Base-by-base conservation (phyloP, 345 rosid genomes). In the Lumnitzera racemosa region DNA sequence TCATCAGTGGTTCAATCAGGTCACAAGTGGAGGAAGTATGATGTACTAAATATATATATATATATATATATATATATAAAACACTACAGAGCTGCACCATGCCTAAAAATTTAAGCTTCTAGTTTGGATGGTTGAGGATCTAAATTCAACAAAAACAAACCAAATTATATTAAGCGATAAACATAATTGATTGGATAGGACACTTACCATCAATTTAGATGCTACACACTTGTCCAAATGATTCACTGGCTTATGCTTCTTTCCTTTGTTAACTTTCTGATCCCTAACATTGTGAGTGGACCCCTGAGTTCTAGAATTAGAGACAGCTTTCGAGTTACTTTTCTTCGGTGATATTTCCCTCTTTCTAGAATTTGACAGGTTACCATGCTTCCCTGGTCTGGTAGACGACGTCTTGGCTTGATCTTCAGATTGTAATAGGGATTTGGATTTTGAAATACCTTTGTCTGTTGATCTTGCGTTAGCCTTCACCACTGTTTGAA, bases 391-490 rank as follows among this genome's bases (percentile, higher is more conserved):
- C 67, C 61, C 79, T 24, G 49, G 62, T 68, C 67, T 70, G 16
- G 15, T 36, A 47, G 68, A 3, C 59, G 61, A 58, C 63, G 70
- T 62, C 68, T 78, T 77, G 60, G 62, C 62, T 61, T 69, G 76
- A 62, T 78, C 81, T 41, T 70, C 75, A 65, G 75, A 57, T 52
- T 53, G 73, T 46, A 70, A 46, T 57, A 70, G 63, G 24, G 61
- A 74, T 77, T 69, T 80, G 62, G 74, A 69, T 74, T 71, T 82
- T 23, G 24, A 58, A 51, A 14, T 60, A 56, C 69, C 78, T 55
- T 74, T 76, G 43, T 58, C 76, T n/a, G 23, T 23, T 43, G 73
- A 64, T 50, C 68, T 78, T 65, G 70, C 74, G 72, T 68, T 56
- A 36, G 16, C 57, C 25, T 41, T 14, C 16, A 31, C 69, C 48